Evolutionary conservation across 331 rosid genomes (phyloP).

Genomic region (Prunus yedoensis): DNA sequence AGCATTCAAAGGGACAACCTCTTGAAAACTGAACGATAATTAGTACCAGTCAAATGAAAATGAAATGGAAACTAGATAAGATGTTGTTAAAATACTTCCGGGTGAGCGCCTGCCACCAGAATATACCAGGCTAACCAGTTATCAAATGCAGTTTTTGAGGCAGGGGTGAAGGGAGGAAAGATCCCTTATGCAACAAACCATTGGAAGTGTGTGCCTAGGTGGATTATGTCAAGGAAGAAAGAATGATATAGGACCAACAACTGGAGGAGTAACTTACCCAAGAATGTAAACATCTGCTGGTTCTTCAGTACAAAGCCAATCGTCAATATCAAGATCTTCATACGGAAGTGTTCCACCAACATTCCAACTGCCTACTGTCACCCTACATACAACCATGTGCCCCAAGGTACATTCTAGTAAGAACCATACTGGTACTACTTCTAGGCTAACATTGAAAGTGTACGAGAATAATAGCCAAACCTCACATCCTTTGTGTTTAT

Average conservation of each 20-base stretch:
- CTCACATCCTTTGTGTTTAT: constrained; percentile 88
- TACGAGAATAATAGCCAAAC: constrained; percentile 39
- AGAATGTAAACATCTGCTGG: constrained; percentile 79
- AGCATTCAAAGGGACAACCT: constrained; percentile 93
- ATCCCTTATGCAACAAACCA: neutral
- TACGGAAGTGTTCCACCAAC: constrained; percentile 80
- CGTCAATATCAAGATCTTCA: constrained; percentile 73
- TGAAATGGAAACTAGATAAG: neutral
- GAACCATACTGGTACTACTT: constrained; percentile 6
- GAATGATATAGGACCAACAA: neutral
- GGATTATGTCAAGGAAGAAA: neutral
- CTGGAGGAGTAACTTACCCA: constrained; percentile 61
- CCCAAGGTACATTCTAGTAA: constrained; percentile 24
- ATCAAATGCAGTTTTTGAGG: neutral
- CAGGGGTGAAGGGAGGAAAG: neutral
- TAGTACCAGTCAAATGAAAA: constrained; percentile 15
- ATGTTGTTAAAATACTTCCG: neutral
- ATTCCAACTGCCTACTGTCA: constrained; percentile 86
- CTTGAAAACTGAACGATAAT: constrained; percentile 66
- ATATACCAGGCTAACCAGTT: neutral
- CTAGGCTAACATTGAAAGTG: constrained; percentile 14
- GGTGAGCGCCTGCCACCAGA: neutral
- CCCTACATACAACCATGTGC: constrained; percentile 50
- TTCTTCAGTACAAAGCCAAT: constrained; percentile 74
- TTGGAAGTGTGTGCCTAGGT: neutral